These are phyloP conservation scores for Lasiosphaeria miniovina DNA, from an alignment of 495 filamentous ascomycete genomes.

Conservation along the genomic window DNA sequence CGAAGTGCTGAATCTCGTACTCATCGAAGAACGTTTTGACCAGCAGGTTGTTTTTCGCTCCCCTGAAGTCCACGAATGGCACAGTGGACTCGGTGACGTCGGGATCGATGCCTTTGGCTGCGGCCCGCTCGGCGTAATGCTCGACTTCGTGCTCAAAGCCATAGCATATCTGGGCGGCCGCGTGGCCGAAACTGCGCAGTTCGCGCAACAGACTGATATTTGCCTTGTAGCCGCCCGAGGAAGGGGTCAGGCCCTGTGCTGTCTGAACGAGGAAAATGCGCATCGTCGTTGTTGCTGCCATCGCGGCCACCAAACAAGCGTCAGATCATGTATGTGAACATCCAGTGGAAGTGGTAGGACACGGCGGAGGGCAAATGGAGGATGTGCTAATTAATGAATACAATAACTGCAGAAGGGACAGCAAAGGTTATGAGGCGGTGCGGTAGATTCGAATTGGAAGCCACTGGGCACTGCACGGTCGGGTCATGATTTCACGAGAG, in stretches of 20 bases:
- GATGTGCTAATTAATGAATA: no score
- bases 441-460: no score
- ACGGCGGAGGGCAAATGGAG: no score
- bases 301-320: no score
- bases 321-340: no score
- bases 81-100: slow-evolving; percentile 5
- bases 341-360: no score
- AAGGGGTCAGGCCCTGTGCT: slow-evolving; percentile 30
- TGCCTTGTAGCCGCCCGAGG: slow-evolving; percentile 33
- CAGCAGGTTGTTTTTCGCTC: neutral
- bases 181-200: slow-evolving; percentile 19
- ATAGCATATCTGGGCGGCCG: slow-evolving; percentile 28
- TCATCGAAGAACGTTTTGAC: slow-evolving; percentile 29
- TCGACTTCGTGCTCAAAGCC: slow-evolving; percentile 22
- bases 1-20: slow-evolving; percentile 24
- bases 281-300: slow-evolving; percentile 1
- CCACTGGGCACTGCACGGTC: no score
- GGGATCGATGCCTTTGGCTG: slow-evolving; percentile 21
- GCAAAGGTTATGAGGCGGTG: no score
- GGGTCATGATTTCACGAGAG: no score
- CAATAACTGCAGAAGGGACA: no score
- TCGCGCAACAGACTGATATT: slow-evolving; percentile 27
- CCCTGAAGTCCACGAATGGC: slow-evolving; percentile 7
- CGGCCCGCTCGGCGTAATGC: slow-evolving; percentile 12
- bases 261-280: slow-evolving; percentile 34